phyloP scores from a whole-genome alignment of 805 yeast species.

The Ogataea siamensis region DNA sequence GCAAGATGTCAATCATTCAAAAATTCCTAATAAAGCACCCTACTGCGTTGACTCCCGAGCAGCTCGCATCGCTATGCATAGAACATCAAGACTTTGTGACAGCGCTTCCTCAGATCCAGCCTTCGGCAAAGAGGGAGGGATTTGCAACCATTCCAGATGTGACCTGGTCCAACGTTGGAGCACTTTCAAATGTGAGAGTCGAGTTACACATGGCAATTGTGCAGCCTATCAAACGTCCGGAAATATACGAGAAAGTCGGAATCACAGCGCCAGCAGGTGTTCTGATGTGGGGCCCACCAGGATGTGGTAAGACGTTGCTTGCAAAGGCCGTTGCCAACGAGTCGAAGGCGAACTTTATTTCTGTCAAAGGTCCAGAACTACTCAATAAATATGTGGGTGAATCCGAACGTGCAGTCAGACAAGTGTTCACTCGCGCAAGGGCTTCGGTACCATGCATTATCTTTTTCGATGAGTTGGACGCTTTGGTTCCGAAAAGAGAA shows the following conservation, averaged over 20 bases:
- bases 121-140: slow-evolving; percentile 97
- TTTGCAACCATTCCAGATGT: slow-evolving; percentile 98
- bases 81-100: slow-evolving; percentile 74
- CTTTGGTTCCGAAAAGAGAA: slow-evolving; percentile 92
- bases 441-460: slow-evolving; percentile 94
- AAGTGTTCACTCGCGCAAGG: slow-evolving; percentile 87
- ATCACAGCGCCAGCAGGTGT: slow-evolving; percentile 97
- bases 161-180: slow-evolving; percentile 94
- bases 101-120: slow-evolving; percentile 92
- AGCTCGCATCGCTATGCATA: slow-evolving; percentile 73
- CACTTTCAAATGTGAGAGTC: slow-evolving; percentile 72
- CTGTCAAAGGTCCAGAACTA: slow-evolving; percentile 94
- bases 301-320: slow-evolving; percentile 94
- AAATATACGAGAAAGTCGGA: slow-evolving; percentile 84
- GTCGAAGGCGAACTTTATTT: slow-evolving; percentile 91
- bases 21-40: slow-evolving; percentile 74
- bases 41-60: slow-evolving; percentile 69
- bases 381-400: slow-evolving; percentile 96
- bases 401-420: slow-evolving; percentile 89
- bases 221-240: slow-evolving; percentile 93
- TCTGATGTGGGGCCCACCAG: slow-evolving; percentile 98
- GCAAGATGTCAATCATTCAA: slow-evolving; percentile 58
- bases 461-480: slow-evolving; percentile 94
- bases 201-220: slow-evolving; percentile 97
- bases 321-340: slow-evolving; percentile 99